Evolutionary conservation across 495 filamentous ascomycete species (phyloP).

Genomic region (Aspergillus mulundensis): DNA sequence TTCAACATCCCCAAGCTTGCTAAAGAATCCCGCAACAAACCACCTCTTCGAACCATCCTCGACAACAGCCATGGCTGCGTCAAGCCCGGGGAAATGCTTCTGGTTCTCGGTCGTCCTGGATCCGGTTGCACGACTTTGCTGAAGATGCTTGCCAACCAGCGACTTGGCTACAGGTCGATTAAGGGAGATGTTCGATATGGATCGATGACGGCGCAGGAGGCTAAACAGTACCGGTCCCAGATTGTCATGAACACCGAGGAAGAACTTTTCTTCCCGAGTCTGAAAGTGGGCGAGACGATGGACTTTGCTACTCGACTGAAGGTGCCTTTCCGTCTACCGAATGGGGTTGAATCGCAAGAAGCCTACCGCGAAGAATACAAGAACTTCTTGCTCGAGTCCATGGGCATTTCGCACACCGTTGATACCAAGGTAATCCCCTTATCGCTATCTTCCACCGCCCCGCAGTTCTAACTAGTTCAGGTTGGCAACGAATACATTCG

Average conservation of each 20-base stretch:
- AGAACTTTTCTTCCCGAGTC: constrained; percentile 57
- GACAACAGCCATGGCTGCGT: constrained; percentile 30
- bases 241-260: constrained; percentile 62
- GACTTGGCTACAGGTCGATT: constrained; percentile 51
- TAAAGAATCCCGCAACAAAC: constrained; percentile 9
- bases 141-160: constrained; percentile 57
- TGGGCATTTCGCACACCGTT: constrained; percentile 76
- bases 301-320: constrained; percentile 55
- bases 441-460: no score
- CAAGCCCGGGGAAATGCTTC: constrained; percentile 38
- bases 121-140: constrained; percentile 37
- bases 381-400: constrained; percentile 63
- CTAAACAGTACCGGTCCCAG: constrained; percentile 56
- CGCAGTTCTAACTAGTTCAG: constrained; percentile 15
- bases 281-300: constrained; percentile 64
- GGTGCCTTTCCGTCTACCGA: constrained; percentile 31
- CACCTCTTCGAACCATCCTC: constrained; percentile 14
- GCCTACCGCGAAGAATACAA: constrained; percentile 50
- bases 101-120: constrained; percentile 33
- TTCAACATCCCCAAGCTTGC: constrained; percentile 14
- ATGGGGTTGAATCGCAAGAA: constrained; percentile 41
- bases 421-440: constrained; percentile 52
- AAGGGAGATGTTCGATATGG: constrained; percentile 56
- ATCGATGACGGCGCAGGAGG: constrained; percentile 48
- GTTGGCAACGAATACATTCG: constrained; percentile 76